Conservation (phyloP, 108 stramenopile species). For the Parmales sp. region DNA sequence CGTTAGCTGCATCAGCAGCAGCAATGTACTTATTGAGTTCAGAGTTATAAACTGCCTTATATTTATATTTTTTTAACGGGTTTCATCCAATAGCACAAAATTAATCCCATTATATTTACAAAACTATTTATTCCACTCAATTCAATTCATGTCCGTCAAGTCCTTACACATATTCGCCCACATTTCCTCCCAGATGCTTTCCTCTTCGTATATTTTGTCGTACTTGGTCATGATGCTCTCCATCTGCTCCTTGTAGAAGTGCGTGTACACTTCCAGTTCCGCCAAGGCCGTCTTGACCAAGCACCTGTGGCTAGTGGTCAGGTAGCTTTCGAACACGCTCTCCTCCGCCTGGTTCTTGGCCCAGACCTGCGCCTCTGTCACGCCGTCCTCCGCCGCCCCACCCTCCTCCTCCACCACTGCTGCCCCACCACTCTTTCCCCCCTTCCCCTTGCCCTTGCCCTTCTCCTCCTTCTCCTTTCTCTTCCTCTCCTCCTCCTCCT, state of each 20-base stretch:
- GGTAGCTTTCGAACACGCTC: constrained; percentile 13
- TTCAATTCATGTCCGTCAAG: not conserved
- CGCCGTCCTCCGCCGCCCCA: not conserved
- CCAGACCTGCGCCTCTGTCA: constrained; percentile 14
- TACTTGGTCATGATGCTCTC: not conserved
- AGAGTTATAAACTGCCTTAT: too few species aligned
- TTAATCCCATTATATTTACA: too few species aligned
- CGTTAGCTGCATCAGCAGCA: too few species aligned
- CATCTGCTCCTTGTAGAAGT: not conserved
- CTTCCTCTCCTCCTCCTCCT: not conserved
- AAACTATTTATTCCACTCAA: not conserved
- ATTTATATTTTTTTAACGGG: too few species aligned
- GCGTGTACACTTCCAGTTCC: not conserved
- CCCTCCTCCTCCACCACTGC: not conserved
- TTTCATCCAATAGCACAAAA: too few species aligned
- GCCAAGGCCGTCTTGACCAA: constrained; percentile 15
- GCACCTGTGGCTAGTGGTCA: constrained; percentile 24
- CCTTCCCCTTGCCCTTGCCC: not conserved
- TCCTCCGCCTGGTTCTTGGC: constrained; percentile 1
- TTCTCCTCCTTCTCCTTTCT: not conserved
- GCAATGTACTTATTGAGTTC: too few species aligned
- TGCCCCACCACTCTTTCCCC: not conserved
- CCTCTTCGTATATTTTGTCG: not conserved
- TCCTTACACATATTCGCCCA: not conserved
- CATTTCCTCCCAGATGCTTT: not conserved